phyloP scores from a whole-genome alignment of 768 basidiomycete species.

The Boletus sensibilis region DNA sequence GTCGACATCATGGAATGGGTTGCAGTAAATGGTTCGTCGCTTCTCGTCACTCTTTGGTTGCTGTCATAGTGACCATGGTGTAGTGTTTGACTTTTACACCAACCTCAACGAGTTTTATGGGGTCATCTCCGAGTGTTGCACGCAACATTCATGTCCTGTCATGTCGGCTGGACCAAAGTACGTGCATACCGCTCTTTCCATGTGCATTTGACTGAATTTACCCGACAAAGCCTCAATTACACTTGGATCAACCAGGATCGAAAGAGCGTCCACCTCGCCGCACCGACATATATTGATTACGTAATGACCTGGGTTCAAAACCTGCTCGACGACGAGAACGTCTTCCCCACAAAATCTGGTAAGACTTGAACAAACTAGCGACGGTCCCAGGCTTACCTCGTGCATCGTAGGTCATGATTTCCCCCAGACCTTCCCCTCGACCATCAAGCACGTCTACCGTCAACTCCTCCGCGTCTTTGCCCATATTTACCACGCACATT shows the following conservation, averaged over 20 bases:
- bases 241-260: constrained; percentile 93
- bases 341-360: constrained; percentile 97
- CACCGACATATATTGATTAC: constrained; percentile 96
- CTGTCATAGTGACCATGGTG: not conserved
- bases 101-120: constrained; percentile 98
- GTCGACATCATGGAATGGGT: constrained; percentile 98
- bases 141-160: constrained; percentile 81
- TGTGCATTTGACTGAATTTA: not conserved
- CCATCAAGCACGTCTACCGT: constrained; percentile 91
- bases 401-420: constrained; percentile 71
- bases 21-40: constrained; percentile 80
- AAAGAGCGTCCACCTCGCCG: constrained; percentile 82
- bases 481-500: constrained; percentile 96
- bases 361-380: constrained; percentile 22
- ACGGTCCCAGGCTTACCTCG: not conserved
- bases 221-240: constrained; percentile 71
- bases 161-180: constrained; percentile 90
- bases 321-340: constrained; percentile 88
- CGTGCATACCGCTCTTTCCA: constrained; percentile 27
- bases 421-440: constrained; percentile 83
- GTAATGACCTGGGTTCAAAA: constrained; percentile 98
- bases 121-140: constrained; percentile 90
- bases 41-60: no score
- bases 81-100: constrained; percentile 97
- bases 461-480: constrained; percentile 97